These are phyloP conservation scores for Pichia sp. DNA, from an alignment of 1,139 yeast genomes.

Conservation along the genomic window DNA sequence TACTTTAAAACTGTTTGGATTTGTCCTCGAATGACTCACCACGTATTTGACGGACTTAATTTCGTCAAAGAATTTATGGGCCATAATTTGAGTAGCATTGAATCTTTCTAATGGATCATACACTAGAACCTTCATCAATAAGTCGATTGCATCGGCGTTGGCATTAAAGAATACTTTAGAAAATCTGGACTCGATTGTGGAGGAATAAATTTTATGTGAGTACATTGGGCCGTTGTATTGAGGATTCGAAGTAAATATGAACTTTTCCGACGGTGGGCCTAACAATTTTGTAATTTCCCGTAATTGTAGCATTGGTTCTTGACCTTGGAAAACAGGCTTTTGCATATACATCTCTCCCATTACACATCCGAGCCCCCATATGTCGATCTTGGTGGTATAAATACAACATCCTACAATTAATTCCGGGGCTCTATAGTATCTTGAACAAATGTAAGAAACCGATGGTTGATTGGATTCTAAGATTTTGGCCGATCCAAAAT, in stretches of 20 bases:
- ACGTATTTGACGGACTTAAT: slow-evolving; percentile 49
- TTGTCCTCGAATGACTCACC: slow-evolving; percentile 28
- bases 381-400: slow-evolving; percentile 72
- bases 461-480: slow-evolving; percentile 67
- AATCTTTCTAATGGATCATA: slow-evolving; percentile 67
- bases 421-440: slow-evolving; percentile 81
- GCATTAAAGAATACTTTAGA: slow-evolving; percentile 63
- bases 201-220: slow-evolving; percentile 57
- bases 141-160: slow-evolving; percentile 62
- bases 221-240: slow-evolving; percentile 68
- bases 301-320: slow-evolving; percentile 63
- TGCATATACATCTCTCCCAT: slow-evolving; percentile 79
- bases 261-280: slow-evolving; percentile 66
- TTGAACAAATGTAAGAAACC: slow-evolving; percentile 70
- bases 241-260: slow-evolving; percentile 66
- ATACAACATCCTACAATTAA: slow-evolving; percentile 68
- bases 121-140: slow-evolving; percentile 58
- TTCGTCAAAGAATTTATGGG: slow-evolving; percentile 67
- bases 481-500: slow-evolving; percentile 76
- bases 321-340: slow-evolving; percentile 76
- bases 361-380: slow-evolving; percentile 85
- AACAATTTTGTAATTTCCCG: slow-evolving; percentile 69
- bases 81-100: slow-evolving; percentile 57
- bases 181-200: slow-evolving; percentile 52
- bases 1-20: slow-evolving; percentile 22